Evolutionary conservation across 306 rosid genomes (phyloP).

Genomic region (Vigna trinervia): DNA sequence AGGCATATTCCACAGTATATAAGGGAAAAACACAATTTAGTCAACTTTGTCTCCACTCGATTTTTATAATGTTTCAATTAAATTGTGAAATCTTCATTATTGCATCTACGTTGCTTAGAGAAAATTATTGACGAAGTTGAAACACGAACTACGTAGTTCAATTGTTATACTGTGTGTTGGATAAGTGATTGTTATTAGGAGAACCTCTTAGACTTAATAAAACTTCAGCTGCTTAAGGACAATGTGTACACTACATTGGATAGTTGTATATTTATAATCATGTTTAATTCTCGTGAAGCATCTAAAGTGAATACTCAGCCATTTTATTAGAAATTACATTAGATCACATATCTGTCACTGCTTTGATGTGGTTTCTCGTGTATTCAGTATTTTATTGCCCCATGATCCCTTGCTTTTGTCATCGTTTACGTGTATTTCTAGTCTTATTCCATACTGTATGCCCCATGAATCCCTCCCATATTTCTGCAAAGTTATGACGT

Average conservation of each 20-base stretch:
- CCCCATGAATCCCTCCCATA: neutral
- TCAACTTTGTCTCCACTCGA: neutral
- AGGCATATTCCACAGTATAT: too few species aligned
- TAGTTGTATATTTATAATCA: neutral
- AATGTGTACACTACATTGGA: neutral
- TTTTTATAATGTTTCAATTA: neutral
- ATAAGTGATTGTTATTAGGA: neutral
- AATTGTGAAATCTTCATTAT: too few species aligned
- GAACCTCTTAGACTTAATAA: neutral
- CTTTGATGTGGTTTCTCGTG: neutral
- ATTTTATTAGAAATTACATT: neutral
- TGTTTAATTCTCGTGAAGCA: neutral
- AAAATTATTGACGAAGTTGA: neutral
- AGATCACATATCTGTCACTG: neutral
- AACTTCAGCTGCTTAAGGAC: neutral
- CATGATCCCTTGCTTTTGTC: neutral
- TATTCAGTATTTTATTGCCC: neutral
- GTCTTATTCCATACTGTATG: neutral
- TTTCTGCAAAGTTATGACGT: neutral
- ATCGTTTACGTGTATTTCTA: neutral
- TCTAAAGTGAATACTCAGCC: neutral
- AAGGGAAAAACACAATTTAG: neutral
- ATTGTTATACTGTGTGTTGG: neutral
- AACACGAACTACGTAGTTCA: neutral
- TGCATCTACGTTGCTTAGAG: neutral